phyloP scores from a whole-genome alignment of 768 basidiomycete genomes.

The Boletus tomentosulus region DNA sequence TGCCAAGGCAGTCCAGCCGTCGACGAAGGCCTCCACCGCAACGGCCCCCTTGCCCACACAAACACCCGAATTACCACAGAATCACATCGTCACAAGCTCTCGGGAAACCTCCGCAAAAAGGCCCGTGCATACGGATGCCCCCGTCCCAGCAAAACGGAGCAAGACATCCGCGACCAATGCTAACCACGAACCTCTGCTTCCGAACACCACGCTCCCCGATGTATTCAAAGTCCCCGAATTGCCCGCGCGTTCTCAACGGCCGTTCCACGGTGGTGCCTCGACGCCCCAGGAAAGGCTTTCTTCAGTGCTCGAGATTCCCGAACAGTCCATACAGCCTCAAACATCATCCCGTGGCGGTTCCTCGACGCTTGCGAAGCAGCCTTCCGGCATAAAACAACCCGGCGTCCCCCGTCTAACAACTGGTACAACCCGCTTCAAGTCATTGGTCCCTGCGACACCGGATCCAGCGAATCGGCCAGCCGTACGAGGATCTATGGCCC shows the following conservation, averaged over 20 bases:
- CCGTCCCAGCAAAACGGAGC: slow-evolving; percentile 13
- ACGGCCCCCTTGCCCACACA: not conserved
- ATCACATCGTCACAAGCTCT: not conserved
- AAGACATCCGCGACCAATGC: not conserved
- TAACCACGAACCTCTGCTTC: not conserved
- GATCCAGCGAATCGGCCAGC: not conserved
- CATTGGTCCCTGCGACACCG: slow-evolving; percentile 1
- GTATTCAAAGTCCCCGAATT: not conserved
- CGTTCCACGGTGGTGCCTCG: not conserved
- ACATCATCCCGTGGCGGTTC: not conserved
- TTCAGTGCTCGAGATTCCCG: slow-evolving; percentile 6
- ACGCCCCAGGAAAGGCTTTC: not conserved
- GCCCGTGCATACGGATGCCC: slow-evolving; percentile 17
- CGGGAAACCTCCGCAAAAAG: slow-evolving; percentile 12
- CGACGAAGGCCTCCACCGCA: not conserved
- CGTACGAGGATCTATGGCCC: too few species aligned
- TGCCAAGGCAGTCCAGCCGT: too few species aligned
- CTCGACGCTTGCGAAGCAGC: not conserved
- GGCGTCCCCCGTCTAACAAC: not conserved
- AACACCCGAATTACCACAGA: not conserved
- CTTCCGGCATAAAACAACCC: not conserved
- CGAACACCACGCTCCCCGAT: not conserved
- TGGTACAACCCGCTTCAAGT: slow-evolving; percentile 16
- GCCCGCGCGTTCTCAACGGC: not conserved
- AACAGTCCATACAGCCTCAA: slow-evolving; percentile 1